Evolutionary conservation across 2,329 filamentous ascomycete species (phyloP).

Genomic region (Xylariales sp.): DNA sequence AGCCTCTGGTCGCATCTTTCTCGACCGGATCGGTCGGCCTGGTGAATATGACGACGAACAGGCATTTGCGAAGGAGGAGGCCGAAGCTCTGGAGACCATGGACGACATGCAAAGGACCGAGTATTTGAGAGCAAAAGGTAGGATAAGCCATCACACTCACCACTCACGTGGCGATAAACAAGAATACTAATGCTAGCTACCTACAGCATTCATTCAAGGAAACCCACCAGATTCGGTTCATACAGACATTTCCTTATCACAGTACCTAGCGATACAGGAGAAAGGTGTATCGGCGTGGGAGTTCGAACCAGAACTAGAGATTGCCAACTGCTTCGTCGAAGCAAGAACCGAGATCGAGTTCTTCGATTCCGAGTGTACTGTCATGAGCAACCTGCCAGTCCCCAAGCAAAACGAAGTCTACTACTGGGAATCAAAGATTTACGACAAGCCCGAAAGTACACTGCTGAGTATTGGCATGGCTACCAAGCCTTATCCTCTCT

Average conservation of each 20-base stretch:
- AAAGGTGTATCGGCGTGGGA: slow-evolving; percentile 99
- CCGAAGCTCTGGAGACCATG: slow-evolving; percentile 91
- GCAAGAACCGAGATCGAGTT: slow-evolving; percentile 96
- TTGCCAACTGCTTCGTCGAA: slow-evolving; percentile 98
- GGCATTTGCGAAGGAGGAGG: slow-evolving; percentile 88
- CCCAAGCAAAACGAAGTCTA: slow-evolving; percentile 99
- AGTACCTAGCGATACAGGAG: slow-evolving; percentile 97
- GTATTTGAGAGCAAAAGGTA: slow-evolving; percentile 94
- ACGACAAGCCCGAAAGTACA: slow-evolving; percentile 89
- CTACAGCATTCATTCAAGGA: slow-evolving; percentile 79
- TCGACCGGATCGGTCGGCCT: slow-evolving; percentile 87
- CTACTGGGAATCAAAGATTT: slow-evolving; percentile 99
- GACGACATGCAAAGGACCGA: slow-evolving; percentile 87
- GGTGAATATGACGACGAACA: slow-evolving; percentile 98
- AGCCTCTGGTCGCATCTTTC: slow-evolving; percentile 77
- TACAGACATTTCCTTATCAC: slow-evolving; percentile 95
- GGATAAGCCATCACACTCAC: slow-evolving; percentile 18
- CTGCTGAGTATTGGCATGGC: slow-evolving; percentile 88
- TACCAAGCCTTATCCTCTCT: slow-evolving; percentile 95
- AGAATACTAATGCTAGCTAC: too few species aligned
- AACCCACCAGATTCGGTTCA: slow-evolving; percentile 94
- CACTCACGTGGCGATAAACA: too few species aligned
- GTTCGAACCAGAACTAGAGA: slow-evolving; percentile 97
- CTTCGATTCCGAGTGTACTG: slow-evolving; percentile 95
- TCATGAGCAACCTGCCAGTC: slow-evolving; percentile 92